Evolutionary conservation across 768 basidiomycete species (phyloP).

Genomic region (Psilocybe tampanensis): DNA sequence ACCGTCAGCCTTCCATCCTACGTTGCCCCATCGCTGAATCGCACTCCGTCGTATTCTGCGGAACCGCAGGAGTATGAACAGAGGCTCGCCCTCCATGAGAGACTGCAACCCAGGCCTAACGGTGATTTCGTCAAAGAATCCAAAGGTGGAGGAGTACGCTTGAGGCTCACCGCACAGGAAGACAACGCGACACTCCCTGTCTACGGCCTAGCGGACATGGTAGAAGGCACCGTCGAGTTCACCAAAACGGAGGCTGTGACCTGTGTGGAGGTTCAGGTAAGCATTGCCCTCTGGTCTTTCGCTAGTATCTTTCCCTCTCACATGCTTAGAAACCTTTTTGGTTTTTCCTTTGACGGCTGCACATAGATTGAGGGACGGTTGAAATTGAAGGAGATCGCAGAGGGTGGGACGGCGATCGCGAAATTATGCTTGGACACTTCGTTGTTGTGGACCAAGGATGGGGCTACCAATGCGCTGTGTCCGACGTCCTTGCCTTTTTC

Average conservation of each 20-base stretch:
- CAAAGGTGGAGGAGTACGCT: conserved; percentile 50
- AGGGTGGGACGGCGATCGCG: conserved; percentile 58
- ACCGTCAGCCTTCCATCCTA: conserved; percentile 57
- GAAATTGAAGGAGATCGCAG: conserved; percentile 62
- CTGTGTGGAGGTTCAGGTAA: conserved; percentile 66
- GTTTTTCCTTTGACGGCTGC: neutral
- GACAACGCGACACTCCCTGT: conserved; percentile 52
- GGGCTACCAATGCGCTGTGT: conserved; percentile 43
- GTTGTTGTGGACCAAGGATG: conserved; percentile 61
- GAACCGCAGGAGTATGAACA: conserved; percentile 57
- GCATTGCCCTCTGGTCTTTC: conserved; percentile 7
- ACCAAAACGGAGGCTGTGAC: conserved; percentile 55
- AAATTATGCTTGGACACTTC: conserved; percentile 54
- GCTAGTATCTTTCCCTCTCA: conserved; percentile 10
- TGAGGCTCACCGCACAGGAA: conserved; percentile 57
- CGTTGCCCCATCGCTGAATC: conserved; percentile 35
- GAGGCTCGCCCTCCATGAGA: conserved; percentile 48
- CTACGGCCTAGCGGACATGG: conserved; percentile 51
- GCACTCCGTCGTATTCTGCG: conserved; percentile 52
- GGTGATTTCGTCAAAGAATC: conserved; percentile 62
- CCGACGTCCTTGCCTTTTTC: conserved; percentile 57
- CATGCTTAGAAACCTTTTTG: conserved; percentile 2
- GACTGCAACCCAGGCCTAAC: conserved; percentile 39
- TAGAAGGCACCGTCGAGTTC: conserved; percentile 61
- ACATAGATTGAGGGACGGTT: conserved; percentile 70